Conservation (phyloP, 2,329 filamentous ascomycete genomes). For the Eutypella sp. region DNA sequence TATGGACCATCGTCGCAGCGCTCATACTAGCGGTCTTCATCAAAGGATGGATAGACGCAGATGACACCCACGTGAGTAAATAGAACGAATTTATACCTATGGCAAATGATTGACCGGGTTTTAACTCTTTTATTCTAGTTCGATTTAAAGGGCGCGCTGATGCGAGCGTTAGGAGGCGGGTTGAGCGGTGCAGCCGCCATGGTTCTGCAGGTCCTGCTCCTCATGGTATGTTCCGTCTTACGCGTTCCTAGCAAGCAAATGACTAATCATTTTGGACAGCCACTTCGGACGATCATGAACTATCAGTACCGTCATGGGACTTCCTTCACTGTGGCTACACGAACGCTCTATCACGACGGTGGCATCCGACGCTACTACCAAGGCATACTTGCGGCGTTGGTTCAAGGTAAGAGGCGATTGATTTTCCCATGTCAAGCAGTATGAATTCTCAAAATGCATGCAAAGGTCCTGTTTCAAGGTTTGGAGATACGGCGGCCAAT, state of each 20-base stretch:
- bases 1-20: conserved; percentile 29
- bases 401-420: conserved; percentile 42
- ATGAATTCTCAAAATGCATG: not conserved
- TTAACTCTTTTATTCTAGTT: conserved; percentile 27
- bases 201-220: conserved; percentile 41
- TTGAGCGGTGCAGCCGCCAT: conserved; percentile 44
- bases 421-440: rapidly evolving
- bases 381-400: conserved; percentile 38
- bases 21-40: conserved; percentile 34
- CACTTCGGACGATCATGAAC: conserved; percentile 46
- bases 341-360: conserved; percentile 37
- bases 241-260: too few species aligned
- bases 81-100: not conserved
- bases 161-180: conserved; percentile 39
- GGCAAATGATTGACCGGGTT: not conserved
- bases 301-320: conserved; percentile 45
- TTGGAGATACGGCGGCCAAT: conserved; percentile 45
- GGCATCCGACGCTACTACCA: conserved; percentile 41
- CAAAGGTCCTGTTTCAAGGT: conserved; percentile 38
- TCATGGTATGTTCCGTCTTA: conserved; percentile 34
- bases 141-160: conserved; percentile 38
- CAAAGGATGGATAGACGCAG: conserved; percentile 41
- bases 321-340: conserved; percentile 33
- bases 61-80: conserved; percentile 33
- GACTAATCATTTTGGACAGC: conserved; percentile 24